Evolutionary conservation across 1,139 yeast genomes (phyloP), one percentile per base, ranked within the genome.

Genomic region (Pichia kudriavzevii): DNA sequence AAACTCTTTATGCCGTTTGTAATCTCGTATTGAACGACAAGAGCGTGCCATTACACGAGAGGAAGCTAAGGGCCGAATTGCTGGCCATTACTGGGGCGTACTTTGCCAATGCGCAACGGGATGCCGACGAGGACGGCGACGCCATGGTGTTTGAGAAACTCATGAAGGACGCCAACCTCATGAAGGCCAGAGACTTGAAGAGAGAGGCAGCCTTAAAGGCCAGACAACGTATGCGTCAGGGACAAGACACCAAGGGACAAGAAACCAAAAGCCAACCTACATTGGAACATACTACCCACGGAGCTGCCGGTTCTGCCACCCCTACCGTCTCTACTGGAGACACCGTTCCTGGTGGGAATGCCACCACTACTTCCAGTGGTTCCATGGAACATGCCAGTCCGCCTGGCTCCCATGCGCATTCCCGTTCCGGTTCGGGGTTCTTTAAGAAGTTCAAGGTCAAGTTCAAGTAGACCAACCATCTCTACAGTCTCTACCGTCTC

Each of bases 121-220:
- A 79, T 4, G 65, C 72, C 0, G 84, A 77, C 42, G 91, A 81
- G 50, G 85, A 77, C 20, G 82, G 74, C 45, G 91, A 80, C 40
- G 82, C 81, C 6, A 67, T 78, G 46, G 74, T 80, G 39, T 81
- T 80, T 53, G 94, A 81, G 58, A 85, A 78, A 47, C 59, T 81
- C 61, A 78, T 80, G 72, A 74, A 76, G 25, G 83, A 78, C 23
- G 79, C 87, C 18, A 73, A 72, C 55, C 67, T 72, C 48, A 60
- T 65, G 11, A 61, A 55, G 42, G 48, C 56, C 0, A 45, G 43
- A 22, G 58, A 55, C 34, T 26, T 53, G 5, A 56, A 49, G 34
- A 42, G 49, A 28, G 46, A 37, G 18, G 45, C 47, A 4, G n/a
- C n/a, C n/a, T n/a, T n/a, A n/a, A n/a, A n/a, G n/a, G n/a, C n/a